Evolutionary conservation across 331 rosid species (phyloP).

Genomic region (Dryas integrifolia): DNA sequence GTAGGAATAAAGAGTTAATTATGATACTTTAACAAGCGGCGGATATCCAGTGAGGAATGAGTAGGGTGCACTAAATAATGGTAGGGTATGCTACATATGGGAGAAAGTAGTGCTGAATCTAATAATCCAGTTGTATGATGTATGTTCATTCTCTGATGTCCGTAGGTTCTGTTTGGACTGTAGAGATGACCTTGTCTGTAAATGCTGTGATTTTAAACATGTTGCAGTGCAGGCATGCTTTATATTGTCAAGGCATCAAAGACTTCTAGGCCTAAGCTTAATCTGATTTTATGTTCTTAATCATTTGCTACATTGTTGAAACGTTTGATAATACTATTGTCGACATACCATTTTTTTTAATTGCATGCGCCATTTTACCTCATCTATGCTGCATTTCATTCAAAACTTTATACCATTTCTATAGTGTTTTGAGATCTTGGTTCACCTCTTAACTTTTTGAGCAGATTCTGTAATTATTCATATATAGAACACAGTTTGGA

Average conservation of each 20-base stretch:
- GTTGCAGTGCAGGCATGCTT: constrained; percentile 18
- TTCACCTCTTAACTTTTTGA: background rate
- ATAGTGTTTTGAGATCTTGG: background rate
- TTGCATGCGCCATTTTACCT: background rate
- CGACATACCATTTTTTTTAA: background rate
- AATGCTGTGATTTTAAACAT: constrained; percentile 32
- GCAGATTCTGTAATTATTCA: too few species aligned
- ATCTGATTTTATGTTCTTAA: background rate
- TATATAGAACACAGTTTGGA: too few species aligned
- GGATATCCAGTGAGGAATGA: constrained; percentile 33
- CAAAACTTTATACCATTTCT: background rate
- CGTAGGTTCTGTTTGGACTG: constrained; percentile 29
- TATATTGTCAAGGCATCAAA: constrained; percentile 19
- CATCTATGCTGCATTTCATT: background rate
- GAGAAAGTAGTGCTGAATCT: constrained; percentile 26
- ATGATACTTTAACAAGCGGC: constrained; percentile 24
- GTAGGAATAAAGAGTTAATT: constrained; percentile 34
- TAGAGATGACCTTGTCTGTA: constrained; percentile 18
- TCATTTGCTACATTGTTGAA: background rate
- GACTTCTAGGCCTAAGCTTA: constrained; percentile 9
- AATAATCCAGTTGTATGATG: constrained; percentile 12
- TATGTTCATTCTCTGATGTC: constrained; percentile 27
- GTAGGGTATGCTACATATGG: constrained; percentile 22
- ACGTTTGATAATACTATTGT: constrained; percentile 7
- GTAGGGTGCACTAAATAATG: constrained; percentile 31